phyloP scores from a whole-genome alignment of 768 basidiomycete species.

The Leccinum boreale region DNA sequence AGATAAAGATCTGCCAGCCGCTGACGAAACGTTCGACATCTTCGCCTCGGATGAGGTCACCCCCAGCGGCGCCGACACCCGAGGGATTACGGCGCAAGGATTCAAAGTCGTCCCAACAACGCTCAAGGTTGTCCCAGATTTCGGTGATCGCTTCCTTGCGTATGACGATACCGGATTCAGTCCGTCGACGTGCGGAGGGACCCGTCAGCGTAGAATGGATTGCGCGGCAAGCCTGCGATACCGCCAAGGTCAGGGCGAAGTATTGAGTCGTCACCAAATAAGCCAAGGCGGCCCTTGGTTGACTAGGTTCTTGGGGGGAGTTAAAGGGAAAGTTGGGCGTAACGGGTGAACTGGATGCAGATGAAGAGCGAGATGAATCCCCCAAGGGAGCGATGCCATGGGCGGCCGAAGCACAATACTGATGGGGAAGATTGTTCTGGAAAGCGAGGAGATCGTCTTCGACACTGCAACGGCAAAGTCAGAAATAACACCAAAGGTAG shows the following conservation, averaged over 20 bases:
- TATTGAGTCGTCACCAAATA: slow-evolving; percentile 57
- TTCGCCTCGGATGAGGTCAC: slow-evolving; percentile 39
- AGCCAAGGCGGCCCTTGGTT: slow-evolving; percentile 37
- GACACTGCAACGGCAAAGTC: slow-evolving; percentile 40
- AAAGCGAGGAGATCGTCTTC: slow-evolving; percentile 77
- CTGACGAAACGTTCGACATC: slow-evolving; percentile 69
- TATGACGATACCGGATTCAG: slow-evolving; percentile 48
- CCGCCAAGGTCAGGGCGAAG: slow-evolving; percentile 67
- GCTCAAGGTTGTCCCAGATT: slow-evolving; percentile 83
- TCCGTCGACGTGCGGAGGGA: slow-evolving; percentile 59
- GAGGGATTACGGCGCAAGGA: slow-evolving; percentile 46
- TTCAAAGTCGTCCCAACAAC: slow-evolving; percentile 84
- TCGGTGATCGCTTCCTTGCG: slow-evolving; percentile 65
- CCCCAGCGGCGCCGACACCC: slow-evolving; percentile 38
- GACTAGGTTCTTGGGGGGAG: slow-evolving; percentile 21
- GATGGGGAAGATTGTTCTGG: slow-evolving; percentile 56
- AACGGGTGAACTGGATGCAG: slow-evolving; percentile 22
- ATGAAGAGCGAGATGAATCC: slow-evolving; percentile 33
- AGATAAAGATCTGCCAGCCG: slow-evolving; percentile 91
- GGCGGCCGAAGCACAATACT: slow-evolving; percentile 30
- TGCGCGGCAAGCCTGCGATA: slow-evolving; percentile 73
- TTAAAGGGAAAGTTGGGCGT: slow-evolving; percentile 23
- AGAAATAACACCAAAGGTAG: not conserved
- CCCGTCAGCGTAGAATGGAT: slow-evolving; percentile 81
- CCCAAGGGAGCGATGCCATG: slow-evolving; percentile 32